Percentiles rank a stretch among this genome's conserved stretches.
These are phyloP conservation scores for Serendipita indica DNA, from an alignment of 768 basidiomycete species.

Conservation along the genomic window DNA sequence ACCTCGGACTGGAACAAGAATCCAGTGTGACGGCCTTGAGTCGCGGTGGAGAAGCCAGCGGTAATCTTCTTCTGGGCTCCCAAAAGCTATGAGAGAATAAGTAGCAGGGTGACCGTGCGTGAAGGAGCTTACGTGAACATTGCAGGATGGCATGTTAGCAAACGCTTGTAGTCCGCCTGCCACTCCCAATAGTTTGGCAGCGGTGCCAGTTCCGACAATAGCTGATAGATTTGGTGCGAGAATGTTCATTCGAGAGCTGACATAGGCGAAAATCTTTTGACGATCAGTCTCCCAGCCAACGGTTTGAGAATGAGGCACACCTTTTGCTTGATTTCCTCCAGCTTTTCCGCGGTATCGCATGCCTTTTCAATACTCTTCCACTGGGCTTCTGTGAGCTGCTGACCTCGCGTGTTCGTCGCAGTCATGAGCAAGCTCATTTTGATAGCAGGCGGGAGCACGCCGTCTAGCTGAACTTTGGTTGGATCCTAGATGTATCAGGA, in stretches of 20 bases:
- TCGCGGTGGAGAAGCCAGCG: slow-evolving; percentile 77
- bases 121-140: slow-evolving; percentile 61
- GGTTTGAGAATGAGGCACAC: slow-evolving; percentile 27
- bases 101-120: neutral
- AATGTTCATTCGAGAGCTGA: slow-evolving; percentile 96
- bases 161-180: slow-evolving; percentile 85
- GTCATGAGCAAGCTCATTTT: slow-evolving; percentile 95
- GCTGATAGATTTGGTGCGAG: slow-evolving; percentile 96
- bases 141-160: slow-evolving; percentile 89
- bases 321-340: slow-evolving; percentile 83
- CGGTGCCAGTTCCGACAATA: slow-evolving; percentile 97
- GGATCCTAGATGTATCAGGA: slow-evolving; percentile 42
- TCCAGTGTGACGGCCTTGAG: slow-evolving; percentile 84
- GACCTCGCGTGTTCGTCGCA: slow-evolving; percentile 78
- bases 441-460: slow-evolving; percentile 71
- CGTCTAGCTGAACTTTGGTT: slow-evolving; percentile 68
- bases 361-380: slow-evolving; percentile 77
- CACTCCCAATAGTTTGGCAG: slow-evolving; percentile 93
- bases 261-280: slow-evolving; percentile 88
- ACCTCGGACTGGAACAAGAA: slow-evolving; percentile 93
- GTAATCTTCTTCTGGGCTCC: slow-evolving; percentile 90
- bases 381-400: slow-evolving; percentile 46
- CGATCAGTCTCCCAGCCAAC: neutral
- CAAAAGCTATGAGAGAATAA: slow-evolving; percentile 45
- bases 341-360: slow-evolving; percentile 72